Percentiles rank a stretch among this genome's conserved stretches.
phyloP scores from a whole-genome alignment of 352 stramenopile genomes.

The Phytophthora pini region DNA sequence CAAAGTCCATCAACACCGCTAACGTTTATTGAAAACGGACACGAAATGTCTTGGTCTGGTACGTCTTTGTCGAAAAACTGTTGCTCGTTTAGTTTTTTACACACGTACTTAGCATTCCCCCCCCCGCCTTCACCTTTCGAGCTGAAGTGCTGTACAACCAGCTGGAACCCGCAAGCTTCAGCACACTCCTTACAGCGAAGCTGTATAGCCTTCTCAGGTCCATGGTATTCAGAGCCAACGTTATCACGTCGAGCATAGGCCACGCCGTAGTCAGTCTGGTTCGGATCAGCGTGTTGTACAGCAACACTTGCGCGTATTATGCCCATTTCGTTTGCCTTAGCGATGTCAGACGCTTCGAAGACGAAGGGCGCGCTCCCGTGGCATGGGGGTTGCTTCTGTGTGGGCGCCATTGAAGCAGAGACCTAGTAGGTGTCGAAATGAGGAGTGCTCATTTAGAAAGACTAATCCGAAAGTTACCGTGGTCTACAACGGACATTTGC shows the following conservation, averaged over 20 bases:
- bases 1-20: neutral
- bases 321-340: neutral
- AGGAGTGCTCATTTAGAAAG: too few relatives aligned
- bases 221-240: neutral
- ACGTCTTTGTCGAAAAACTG: conserved; percentile 15
- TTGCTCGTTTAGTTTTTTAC: conserved; percentile 24
- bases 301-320: neutral
- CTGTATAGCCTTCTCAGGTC: conserved; percentile 4
- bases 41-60: neutral
- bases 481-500: too few relatives aligned
- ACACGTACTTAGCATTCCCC: conserved; percentile 30
- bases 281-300: neutral
- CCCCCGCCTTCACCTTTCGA: neutral
- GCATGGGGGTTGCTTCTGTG: neutral
- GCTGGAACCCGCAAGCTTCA: conserved; percentile 1
- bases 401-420: too few relatives aligned
- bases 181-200: conserved; percentile 5
- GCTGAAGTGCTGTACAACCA: neutral
- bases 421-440: too few relatives aligned
- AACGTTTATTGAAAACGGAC: neutral
- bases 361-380: neutral
- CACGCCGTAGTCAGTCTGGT: neutral
- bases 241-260: neutral
- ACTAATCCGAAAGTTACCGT: too few relatives aligned
- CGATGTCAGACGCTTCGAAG: conserved; percentile 3